Evolutionary conservation across 148 eudicot genomes (phyloP).

Genomic region (Vaccinium macrocarpon): DNA sequence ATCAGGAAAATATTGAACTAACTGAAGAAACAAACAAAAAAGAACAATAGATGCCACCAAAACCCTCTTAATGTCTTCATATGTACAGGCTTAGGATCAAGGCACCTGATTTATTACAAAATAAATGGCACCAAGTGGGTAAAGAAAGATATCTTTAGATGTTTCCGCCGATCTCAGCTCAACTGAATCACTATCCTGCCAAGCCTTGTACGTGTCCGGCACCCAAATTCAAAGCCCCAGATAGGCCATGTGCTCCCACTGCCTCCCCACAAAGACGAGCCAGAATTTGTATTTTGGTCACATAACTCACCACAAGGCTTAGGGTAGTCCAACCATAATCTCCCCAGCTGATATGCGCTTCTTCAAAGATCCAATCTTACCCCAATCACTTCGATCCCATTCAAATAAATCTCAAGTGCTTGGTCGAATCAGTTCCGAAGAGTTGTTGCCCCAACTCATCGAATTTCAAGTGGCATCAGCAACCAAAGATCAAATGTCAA

Average conservation of each 20-base stretch:
- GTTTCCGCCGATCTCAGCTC: conserved; percentile 18
- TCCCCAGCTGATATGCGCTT: conserved; percentile 6
- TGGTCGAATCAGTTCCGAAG: neutral
- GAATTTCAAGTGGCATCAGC: neutral
- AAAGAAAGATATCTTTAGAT: conserved; percentile 16
- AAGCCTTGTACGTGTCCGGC: conserved; percentile 22
- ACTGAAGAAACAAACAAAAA: neutral
- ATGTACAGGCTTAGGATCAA: neutral
- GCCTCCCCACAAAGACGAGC: neutral
- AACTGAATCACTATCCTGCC: conserved; percentile 26
- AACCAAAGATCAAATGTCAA: neutral
- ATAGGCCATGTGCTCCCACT: neutral
- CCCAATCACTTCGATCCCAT: neutral
- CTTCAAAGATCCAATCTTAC: neutral
- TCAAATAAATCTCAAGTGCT: neutral
- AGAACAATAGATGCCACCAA: conserved; percentile 14
- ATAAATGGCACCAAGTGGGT: conserved; percentile 17
- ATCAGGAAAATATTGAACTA: neutral
- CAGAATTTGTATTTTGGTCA: conserved; percentile 4
- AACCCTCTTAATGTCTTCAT: neutral
- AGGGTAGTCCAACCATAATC: neutral
- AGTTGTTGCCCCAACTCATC: neutral
- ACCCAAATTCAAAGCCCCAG: conserved; percentile 6
- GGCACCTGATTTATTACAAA: neutral
- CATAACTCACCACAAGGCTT: neutral